Conservation (phyloP, 176 grass and related monocot genomes). For the Phoenix dactylifera region DNA sequence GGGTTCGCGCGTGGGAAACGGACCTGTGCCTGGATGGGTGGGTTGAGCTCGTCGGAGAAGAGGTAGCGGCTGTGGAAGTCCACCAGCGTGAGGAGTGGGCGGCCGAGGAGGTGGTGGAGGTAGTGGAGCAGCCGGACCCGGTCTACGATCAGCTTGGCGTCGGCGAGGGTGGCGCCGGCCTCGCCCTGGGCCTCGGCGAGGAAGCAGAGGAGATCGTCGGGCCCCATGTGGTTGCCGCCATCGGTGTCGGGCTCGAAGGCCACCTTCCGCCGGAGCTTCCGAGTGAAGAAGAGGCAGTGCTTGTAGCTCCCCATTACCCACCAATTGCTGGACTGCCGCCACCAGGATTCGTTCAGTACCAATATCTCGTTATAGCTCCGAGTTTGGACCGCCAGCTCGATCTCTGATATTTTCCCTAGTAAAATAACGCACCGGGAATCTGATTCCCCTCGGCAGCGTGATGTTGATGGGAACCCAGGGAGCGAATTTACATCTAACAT, state of each 20-base stretch:
- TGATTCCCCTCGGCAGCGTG: no score
- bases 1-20: no score
- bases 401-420: no score
- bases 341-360: no score
- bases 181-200: constrained; percentile 36
- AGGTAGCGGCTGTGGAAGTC: constrained; percentile 57
- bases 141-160: constrained; percentile 24
- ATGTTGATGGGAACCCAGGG: no score
- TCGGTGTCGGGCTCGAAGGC: constrained; percentile 10
- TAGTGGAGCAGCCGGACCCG: background rate
- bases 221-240: background rate
- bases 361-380: no score
- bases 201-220: constrained; percentile 34
- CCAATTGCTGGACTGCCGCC: no score
- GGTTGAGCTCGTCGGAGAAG: constrained; percentile 60
- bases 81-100: constrained; percentile 20
- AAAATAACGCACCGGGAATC: no score
- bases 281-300: constrained; percentile 76
- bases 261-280: constrained; percentile 58
- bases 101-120: background rate
- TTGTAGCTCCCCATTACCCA: constrained; percentile 23
- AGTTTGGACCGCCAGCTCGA: no score
- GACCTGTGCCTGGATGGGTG: constrained; percentile 35
- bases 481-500: no score
- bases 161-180: constrained; percentile 21